Evolutionary conservation across 2,329 filamentous ascomycete species (phyloP), one percentile per base, ranked within the genome.

Genomic region (Colletotrichum higginsianum): DNA sequence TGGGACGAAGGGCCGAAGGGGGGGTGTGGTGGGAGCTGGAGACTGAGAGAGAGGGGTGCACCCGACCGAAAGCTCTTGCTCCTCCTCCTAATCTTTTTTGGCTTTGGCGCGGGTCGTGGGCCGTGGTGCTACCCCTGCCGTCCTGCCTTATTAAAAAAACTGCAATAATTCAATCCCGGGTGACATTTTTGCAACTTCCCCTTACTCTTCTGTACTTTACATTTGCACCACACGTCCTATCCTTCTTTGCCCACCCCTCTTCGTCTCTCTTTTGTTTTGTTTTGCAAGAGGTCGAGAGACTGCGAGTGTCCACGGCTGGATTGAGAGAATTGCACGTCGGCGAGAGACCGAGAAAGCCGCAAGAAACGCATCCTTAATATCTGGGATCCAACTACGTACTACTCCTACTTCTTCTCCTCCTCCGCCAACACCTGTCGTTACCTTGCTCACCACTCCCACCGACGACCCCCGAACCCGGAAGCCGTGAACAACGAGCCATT

Each of bases 101-200:
- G 49, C 63, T 66, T 53, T 66, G 44, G 66, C 60, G 66, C 65
- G 50, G 67, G 57, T 40, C 44, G 53, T 38, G 26, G 52, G 38
- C 52, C 11, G 68, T 57, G 63, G 68, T 72, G 63, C 61, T 71
- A 74, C 72, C 72, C 72, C 69, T 73, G 72, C 65, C 72, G 42
- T 49, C 50, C n/a, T 70, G 61, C 71, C 60, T 73, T 63, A 73
- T 53, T 70, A 56, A 61, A 69, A 73, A 73, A 66, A 70, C 60
- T 73, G 73, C 71, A 73, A 65, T 66, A 64, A 73, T 71, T 65
- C 63, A 71, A 71, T 71, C 61, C 65, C 53, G 56, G 53, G 69
- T 74, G 69, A 73, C 72, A 73, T 74, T 73, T 73, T 69, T 65
- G 46, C 61, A 70, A 58, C 69, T 73, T 68, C 72, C 72, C 72